phyloP scores from a whole-genome alignment of 257 asterid species.

The Craterostigma plantagineum region DNA sequence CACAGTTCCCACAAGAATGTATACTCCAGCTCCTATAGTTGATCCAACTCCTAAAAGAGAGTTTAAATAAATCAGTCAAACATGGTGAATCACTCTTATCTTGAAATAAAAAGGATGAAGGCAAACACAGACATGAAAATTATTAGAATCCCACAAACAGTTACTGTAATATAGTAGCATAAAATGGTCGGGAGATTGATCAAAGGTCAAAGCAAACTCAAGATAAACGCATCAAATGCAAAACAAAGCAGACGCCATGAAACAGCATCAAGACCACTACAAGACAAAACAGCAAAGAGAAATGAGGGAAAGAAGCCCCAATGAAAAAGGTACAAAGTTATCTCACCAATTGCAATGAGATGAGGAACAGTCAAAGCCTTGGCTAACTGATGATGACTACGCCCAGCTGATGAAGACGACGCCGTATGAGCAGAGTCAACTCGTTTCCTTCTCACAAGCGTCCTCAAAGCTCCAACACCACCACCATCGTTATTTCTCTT shows the following conservation, averaged over 20 bases:
- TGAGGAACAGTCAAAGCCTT: constrained; percentile 62
- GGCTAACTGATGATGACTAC: constrained; percentile 47
- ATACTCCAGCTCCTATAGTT: constrained; percentile 93
- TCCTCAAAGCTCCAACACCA: constrained; percentile 26
- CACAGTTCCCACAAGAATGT: constrained; percentile 86
- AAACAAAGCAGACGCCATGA: neutral
- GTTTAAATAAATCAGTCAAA: constrained; percentile 4
- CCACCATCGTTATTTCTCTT: constrained; percentile 19
- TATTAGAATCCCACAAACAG: too few species aligned
- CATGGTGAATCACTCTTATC: constrained; percentile 5
- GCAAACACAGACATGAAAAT: too few species aligned
- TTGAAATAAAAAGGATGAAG: neutral
- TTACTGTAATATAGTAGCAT: too few species aligned
- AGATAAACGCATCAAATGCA: neutral
- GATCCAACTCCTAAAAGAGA: constrained; percentile 72
- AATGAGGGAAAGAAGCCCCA: neutral
- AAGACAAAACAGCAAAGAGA: neutral
- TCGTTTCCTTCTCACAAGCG: constrained; percentile 74
- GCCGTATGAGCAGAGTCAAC: constrained; percentile 50
- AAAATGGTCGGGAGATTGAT: too few species aligned
- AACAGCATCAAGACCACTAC: constrained; percentile 1
- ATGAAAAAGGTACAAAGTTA: neutral
- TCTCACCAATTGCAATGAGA: constrained; percentile 74
- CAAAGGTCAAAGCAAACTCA: neutral
- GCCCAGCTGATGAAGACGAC: constrained; percentile 21